Conservation (phyloP, 1,284 basidiomycete species). For the Ganoderma resinaceum region DNA sequence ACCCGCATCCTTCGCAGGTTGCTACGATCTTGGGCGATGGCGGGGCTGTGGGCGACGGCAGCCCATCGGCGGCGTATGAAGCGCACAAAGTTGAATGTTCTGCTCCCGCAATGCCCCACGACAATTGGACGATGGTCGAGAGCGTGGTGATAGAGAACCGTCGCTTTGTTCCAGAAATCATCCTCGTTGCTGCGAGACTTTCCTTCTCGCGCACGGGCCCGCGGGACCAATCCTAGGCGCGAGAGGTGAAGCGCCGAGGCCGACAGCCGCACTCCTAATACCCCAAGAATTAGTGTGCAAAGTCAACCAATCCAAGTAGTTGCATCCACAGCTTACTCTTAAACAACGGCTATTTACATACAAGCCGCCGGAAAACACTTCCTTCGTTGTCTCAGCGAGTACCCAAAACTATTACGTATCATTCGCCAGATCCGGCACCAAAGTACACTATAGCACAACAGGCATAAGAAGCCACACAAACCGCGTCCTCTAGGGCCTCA, state of each 20-base stretch:
- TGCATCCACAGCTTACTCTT: not conserved
- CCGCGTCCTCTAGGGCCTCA: no score
- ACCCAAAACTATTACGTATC: not conserved
- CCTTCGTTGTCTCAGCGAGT: not conserved
- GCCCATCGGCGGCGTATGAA: not conserved
- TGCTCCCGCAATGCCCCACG: not conserved
- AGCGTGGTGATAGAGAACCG: not conserved
- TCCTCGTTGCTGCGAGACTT: not conserved
- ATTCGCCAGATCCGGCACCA: not conserved
- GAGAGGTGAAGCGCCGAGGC: not conserved
- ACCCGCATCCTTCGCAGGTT: not conserved
- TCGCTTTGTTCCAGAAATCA: not conserved
- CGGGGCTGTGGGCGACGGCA: not conserved
- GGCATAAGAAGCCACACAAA: not conserved
- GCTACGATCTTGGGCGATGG: not conserved
- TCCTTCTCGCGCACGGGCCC: not conserved
- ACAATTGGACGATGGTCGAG: not conserved
- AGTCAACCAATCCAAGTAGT: not conserved
- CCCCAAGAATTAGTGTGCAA: not conserved
- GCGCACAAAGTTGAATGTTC: not conserved
- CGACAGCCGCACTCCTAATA: not conserved
- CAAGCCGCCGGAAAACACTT: not conserved
- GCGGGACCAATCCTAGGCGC: not conserved
- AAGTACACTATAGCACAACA: slow-evolving; percentile 5
- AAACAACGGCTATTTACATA: not conserved